Conservation (phyloP, 371 early-diverging fungal genomes). For the Apophysomyces elegans region DNA sequence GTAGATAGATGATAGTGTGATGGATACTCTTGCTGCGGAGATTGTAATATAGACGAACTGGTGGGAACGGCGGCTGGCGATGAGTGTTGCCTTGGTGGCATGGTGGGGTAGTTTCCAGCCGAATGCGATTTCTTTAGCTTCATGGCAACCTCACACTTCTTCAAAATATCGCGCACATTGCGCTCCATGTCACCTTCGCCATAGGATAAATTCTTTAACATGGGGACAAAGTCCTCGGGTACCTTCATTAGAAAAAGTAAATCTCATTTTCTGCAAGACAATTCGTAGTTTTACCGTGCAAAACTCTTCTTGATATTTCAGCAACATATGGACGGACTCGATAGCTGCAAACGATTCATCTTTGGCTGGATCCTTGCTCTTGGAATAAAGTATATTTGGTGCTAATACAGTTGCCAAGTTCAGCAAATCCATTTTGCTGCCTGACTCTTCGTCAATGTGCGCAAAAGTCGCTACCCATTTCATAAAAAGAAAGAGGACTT, state of each 20-base stretch:
- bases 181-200: slow-evolving; percentile 60
- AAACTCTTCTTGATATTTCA: slow-evolving; percentile 77
- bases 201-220: slow-evolving; percentile 60
- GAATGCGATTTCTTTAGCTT: slow-evolving; percentile 47
- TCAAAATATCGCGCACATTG: slow-evolving; percentile 66
- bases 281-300: slow-evolving; percentile 56
- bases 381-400: slow-evolving; percentile 91
- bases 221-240: slow-evolving; percentile 69
- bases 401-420: slow-evolving; percentile 94
- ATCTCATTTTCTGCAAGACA: not conserved
- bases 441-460: slow-evolving; percentile 66
- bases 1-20: not conserved
- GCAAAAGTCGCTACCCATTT: slow-evolving; percentile 81
- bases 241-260: slow-evolving; percentile 35
- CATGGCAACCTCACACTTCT: slow-evolving; percentile 66
- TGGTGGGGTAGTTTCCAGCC: slow-evolving; percentile 19
- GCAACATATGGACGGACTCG: slow-evolving; percentile 71
- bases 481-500: slow-evolving; percentile 85
- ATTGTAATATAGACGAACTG: not conserved
- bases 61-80: slow-evolving; percentile 37
- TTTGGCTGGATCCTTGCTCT: slow-evolving; percentile 70
- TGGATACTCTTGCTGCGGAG: not conserved
- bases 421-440: slow-evolving; percentile 88
- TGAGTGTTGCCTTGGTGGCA: slow-evolving; percentile 40
- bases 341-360: slow-evolving; percentile 76